Evolutionary conservation across 345 rosid species (phyloP), one percentile per base, ranked within the genome.

Genomic region (Syzygium jambos): DNA sequence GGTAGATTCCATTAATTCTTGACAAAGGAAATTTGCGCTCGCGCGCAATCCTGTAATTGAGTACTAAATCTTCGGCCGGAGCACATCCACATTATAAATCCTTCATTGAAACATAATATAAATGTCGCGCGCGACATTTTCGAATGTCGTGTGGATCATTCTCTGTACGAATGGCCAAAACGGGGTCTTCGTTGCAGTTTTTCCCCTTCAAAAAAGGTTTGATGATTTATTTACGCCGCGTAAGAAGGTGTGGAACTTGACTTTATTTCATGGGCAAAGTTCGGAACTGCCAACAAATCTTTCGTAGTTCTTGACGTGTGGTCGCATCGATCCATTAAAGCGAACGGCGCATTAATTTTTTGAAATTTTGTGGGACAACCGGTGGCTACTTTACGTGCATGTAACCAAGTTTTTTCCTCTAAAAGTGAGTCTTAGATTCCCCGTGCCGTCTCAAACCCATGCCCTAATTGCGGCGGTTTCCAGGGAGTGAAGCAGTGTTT

Each of bases 171-270:
- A 56, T 56, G 25, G 22, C 4, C n/a, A 4, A 9, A 9, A 22
- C n/a, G n/a, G 11, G 2, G 12, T 9, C 11, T 22, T 9, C 2
- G 4, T 22, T 0, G 12, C n/a, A 23, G 1, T 56, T 56, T 22
- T 56, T 54, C 6, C 54, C 1, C 13, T 61, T 61, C 9, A 13
- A 13, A 61, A 61, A 61, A 41, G 43, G 9, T 13, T n/a, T 13
- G 0, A 61, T 13, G 17, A 12, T 61, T n/a, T n/a, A n/a, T 61
- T 61, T 27, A 9, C 2, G 12, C 3, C 1, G n/a, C 2, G 34
- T 6, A n/a, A 61, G 4, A 27, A 13, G 17, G 6, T 68, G 34
- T 68, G 9, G 1, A 5, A 34, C 25, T 9, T 17, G 0, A 17
- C 19, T 17, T 34, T 22, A 30, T 68, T 4, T 17, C 22, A 30